These are phyloP conservation scores for Prunus padus DNA, from an alignment of 306 rosid genomes.

Conservation along the genomic window DNA sequence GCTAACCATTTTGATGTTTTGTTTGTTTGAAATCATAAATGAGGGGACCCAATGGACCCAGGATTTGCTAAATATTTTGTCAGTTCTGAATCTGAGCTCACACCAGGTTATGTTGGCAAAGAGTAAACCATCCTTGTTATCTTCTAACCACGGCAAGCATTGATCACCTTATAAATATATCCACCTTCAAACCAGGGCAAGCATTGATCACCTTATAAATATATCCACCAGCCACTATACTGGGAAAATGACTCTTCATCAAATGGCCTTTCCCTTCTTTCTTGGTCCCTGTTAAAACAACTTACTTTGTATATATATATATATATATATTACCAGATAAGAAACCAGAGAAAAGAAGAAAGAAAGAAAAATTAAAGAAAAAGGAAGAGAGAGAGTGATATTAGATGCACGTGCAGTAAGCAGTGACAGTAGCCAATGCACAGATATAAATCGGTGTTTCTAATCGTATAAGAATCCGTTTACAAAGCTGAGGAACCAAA, in stretches of 20 bases:
- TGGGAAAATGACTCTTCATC: constrained; percentile 13
- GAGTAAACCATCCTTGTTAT: not conserved
- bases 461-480: not conserved
- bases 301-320: too few species aligned
- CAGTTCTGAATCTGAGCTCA: constrained; percentile 28
- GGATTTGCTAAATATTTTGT: constrained; percentile 27
- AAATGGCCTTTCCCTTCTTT: not conserved
- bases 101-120: constrained; percentile 5
- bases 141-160: constrained; percentile 12
- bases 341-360: not conserved
- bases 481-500: not conserved
- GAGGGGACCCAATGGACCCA: constrained; percentile 41
- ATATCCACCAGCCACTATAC: not conserved
- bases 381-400: not conserved
- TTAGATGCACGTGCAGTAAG: not conserved
- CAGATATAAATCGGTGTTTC: not conserved
- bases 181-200: constrained; percentile 10
- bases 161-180: constrained; percentile 3
- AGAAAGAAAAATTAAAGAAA: not conserved
- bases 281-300: not conserved
- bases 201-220: constrained; percentile 9
- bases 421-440: not conserved
- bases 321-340: not conserved
- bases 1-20: constrained; percentile 26
- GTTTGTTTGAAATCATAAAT: constrained; percentile 20